Base-by-base conservation (phyloP, 2,329 filamentous ascomycete species). In the Laburnicola sp. region DNA sequence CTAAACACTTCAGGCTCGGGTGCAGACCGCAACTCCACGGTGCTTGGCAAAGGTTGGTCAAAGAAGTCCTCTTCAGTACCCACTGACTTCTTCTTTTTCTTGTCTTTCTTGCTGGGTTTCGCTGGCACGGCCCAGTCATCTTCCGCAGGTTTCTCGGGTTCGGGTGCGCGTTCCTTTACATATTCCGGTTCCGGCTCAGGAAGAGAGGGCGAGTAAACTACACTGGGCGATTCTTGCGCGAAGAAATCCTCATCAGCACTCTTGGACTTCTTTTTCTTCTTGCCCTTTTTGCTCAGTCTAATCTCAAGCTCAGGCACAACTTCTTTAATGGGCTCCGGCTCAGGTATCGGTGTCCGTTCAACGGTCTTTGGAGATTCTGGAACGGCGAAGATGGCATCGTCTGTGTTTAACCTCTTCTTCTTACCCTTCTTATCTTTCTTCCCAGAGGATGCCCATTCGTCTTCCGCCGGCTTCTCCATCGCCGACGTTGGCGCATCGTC, bases 401-500 rank as follows among this genome's bases (percentile, higher is more conserved):
- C 47, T 6, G 27, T 43, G 32, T 40, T 53, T 11, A 41, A 27
- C n/a, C 28, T 41, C 45, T 49, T 49, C 30, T 49, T 53, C 45
- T 52, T 56, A 53, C 62, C 62, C 56, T 70, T 66, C 46, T 57
- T 63, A 41, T 48, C 54, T 53, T 65, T 63, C 53, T 56, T 61
- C 10, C 32, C 42, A 16, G 60, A 42, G 27, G 51, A 39, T 21
- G 49, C 36, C 34, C 48, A 59, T 3, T 63, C 59, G 31, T 63
- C 56, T 23, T 60, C 54, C 16, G 48, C 42, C 2, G 46, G 62
- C 60, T 62, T 75, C 74, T 69, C 54, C 64, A 60, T 40, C 28
- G 35, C 30, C 61, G 62, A 44, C 59, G 64, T 35, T 6, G 54
- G 74, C 37, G 68, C 54, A 5, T 76, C 75, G 36, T 76, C 69